Percentiles rank a stretch among this genome's conserved stretches.
phyloP scores from a whole-genome alignment of 2,329 filamentous ascomycete genomes.

The Fusarium haematococcum region DNA sequence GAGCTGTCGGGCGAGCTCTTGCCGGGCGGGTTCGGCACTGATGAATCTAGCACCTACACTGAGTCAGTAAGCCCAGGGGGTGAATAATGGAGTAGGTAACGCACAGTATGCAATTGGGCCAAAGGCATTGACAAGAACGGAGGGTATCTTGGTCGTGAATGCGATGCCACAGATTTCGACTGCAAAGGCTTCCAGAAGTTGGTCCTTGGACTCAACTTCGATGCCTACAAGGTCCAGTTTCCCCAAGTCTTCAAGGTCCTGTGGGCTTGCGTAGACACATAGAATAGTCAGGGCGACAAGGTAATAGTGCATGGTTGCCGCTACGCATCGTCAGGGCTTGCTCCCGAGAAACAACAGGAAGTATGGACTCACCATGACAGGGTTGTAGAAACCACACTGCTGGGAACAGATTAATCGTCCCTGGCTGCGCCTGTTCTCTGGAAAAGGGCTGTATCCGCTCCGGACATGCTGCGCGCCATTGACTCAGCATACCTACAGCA shows the following conservation, averaged over 20 bases:
- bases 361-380: conserved; percentile 54
- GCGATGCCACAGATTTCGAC: conserved; percentile 57
- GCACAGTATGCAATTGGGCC: conserved; percentile 61
- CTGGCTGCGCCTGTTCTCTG: not conserved
- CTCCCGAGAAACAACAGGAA: fast-evolving
- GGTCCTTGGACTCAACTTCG: conserved; percentile 9
- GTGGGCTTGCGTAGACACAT: conserved; percentile 14
- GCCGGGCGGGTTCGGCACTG: conserved; percentile 34
- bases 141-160: conserved; percentile 55
- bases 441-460: conserved; percentile 48
- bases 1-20: conserved; percentile 50
- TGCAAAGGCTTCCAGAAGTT: conserved; percentile 50
- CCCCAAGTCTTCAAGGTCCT: conserved; percentile 9
- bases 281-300: conserved; percentile 53
- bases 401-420: conserved; percentile 45
- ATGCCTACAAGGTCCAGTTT: not conserved
- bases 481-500: conserved; percentile 35
- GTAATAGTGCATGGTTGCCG: conserved; percentile 57
- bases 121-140: conserved; percentile 61
- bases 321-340: conserved; percentile 40
- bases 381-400: conserved; percentile 54
- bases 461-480: conserved; percentile 51
- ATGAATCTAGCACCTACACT: conserved; percentile 49
- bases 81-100: not conserved
- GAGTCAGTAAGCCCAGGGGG: not conserved